Base-by-base conservation (phyloP, 2,329 filamentous ascomycete species). In the Xylogone sp. region DNA sequence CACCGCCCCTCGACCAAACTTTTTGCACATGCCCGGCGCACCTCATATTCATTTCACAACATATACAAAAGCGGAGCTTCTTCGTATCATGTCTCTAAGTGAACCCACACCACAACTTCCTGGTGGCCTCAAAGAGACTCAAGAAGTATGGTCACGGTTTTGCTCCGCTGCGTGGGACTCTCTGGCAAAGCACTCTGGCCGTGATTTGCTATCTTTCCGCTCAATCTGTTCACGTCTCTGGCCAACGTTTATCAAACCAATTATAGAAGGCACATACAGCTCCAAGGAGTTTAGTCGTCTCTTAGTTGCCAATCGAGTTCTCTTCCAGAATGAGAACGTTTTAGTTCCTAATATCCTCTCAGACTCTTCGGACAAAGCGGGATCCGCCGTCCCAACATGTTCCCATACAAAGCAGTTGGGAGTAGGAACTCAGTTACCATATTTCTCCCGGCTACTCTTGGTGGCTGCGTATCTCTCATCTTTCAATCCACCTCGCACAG, bases 111-210 rank as follows among this genome's bases (percentile, higher is more conserved):
- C 75, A 72, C 46, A 76, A 77, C 58, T 79, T 73, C 64, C 63
- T 3, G 46, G 45, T 2, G 59, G 58, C 2, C 22, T 76, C 9
- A 75, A 79, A 56, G 72, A 76, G 31, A 86, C 86, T 9, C 66
- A 71, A 21, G 87, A 87, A 69, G 79, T 93, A 16, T 94, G 88
- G 87, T 75, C 82, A 13, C 84, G 90, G 43, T 97, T 96, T 73
- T 83, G 86, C 55, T 83, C 83, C 46, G 89, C 90, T 3, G 84
- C 96, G 13, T 94, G 95, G 77, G 94, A 99, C 65, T 84, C 92
- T 1, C 76, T 97, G 12, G 83, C 87, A 46, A 89, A 87, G 56
- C 84, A 90, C 45, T 90, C 90, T 2, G 87, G 87, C 1, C 84
- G 91, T 46, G 91, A 93, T 34, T 76, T 97, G 13, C 78, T 87